Percentiles rank a stretch among this genome's conserved stretches.
Conservation (phyloP, 2,329 filamentous ascomycete species). For the Xylaria sp. region DNA sequence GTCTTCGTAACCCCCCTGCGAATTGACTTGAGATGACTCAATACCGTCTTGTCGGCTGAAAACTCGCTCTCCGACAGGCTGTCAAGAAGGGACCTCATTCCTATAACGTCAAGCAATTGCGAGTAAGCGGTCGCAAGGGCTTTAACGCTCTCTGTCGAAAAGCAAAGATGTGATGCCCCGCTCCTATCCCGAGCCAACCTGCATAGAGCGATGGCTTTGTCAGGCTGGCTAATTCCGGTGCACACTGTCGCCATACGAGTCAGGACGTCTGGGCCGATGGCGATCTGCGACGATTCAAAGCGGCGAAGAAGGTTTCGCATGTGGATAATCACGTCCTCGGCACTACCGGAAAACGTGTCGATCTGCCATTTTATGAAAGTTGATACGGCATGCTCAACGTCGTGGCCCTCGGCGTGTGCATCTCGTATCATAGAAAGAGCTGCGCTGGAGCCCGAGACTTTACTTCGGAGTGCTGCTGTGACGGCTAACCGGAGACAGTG, state of each 20-base stretch:
- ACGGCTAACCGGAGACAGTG: slow-evolving; percentile 56
- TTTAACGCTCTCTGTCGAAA: slow-evolving; percentile 34
- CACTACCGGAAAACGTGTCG: slow-evolving; percentile 28
- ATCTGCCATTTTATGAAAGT: slow-evolving; percentile 36
- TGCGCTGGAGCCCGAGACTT: slow-evolving; percentile 36
- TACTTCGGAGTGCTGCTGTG: slow-evolving; percentile 46
- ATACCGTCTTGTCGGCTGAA: slow-evolving; percentile 29
- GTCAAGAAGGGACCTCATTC: slow-evolving; percentile 33
- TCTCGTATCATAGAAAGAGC: slow-evolving; percentile 49
- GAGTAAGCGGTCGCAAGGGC: slow-evolving; percentile 36
- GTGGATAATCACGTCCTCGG: slow-evolving; percentile 32
- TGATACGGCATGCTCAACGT: slow-evolving; percentile 47
- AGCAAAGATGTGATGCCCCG: slow-evolving; percentile 35
- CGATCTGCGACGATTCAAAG: slow-evolving; percentile 38
- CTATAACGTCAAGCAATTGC: slow-evolving; percentile 28
- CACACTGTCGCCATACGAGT: slow-evolving; percentile 37
- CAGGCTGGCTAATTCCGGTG: slow-evolving; percentile 30
- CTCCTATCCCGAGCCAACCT: slow-evolving; percentile 34
- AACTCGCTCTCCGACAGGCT: slow-evolving; percentile 32
- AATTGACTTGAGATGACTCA: slow-evolving; percentile 32
- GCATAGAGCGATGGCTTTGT: slow-evolving; percentile 39
- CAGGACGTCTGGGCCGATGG: slow-evolving; percentile 33
- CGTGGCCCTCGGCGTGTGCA: slow-evolving; percentile 48
- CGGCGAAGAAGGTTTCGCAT: slow-evolving; percentile 36
- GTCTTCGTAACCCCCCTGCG: slow-evolving; percentile 28